Evolutionary conservation across 2,329 filamentous ascomycete genomes (phyloP), one percentile per base, ranked within the genome.

Genomic region (Balansia obtecta): DNA sequence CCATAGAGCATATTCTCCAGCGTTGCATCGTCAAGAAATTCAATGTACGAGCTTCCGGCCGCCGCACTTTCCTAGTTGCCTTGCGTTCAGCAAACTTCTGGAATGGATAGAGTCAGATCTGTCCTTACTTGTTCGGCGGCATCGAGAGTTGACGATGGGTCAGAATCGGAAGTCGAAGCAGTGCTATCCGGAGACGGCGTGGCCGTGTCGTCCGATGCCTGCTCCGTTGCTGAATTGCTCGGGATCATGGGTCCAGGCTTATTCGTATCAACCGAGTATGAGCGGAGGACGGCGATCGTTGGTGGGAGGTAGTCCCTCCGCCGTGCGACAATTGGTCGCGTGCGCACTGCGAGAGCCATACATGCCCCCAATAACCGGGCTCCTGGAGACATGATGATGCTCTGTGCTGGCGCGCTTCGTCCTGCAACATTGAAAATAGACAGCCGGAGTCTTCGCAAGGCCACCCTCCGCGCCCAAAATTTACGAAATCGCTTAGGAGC

Each of bases 1-100:
- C 67, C 66, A 46, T 63, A 68, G 33, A 68, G 57, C 18, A 69
- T 57, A 48, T 68, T 57, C 48, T 68, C 65, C 27, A 69, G 60
- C 11, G 61, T 59, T 41, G 63, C 63, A 57, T 69, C 67, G 52
- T 68, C 65, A 9, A 70, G 51, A 12, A 55, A 43, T 10, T 61
- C 56, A 20, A 57, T 53, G 12, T 54, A 52, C 37, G 58, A 57
- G 42, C 7, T 22, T 6, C 43, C 22, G 12, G 27, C 12, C 10
- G 6, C 15, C 1, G 34, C 33, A 34, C 30, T 48, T 37, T 37
- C 32, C 51, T 53, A 45, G 20, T 30, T 20, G n/a, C 32, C 40
- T 11, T 18, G 9, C 16, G 3, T 18, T 56, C 30, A 56, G 51
- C 30, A 44, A 34, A 15, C 7, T 46, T 20, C 22, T 39, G n/a